Evolutionary conservation across 1,284 basidiomycete species (phyloP), one percentile per base, ranked within the genome.

Genomic region (Sanguinoderma infundibulare): DNA sequence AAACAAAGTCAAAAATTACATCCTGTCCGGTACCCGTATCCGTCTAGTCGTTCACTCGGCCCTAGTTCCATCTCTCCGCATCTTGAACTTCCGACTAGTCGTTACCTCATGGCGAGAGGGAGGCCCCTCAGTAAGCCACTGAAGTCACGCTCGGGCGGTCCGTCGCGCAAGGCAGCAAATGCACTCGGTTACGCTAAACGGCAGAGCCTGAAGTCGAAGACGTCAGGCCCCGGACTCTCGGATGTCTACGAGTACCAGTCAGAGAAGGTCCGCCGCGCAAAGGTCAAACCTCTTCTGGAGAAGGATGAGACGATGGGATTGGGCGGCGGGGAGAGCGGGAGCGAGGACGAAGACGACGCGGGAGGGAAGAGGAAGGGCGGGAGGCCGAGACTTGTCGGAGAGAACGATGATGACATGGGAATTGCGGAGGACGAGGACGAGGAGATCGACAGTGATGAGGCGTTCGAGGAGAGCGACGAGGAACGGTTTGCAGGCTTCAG

Each of bases 401-500:
- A 88, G 67, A 76, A 79, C 42, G 81, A 78, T 6, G 85, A 87
- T n/a, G 82, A 85, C 40, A 83, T 85, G 57, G 74, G 70, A 59
- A 79, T 91, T 56, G 86, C 79, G 24, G 68, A 71, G 53, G 89
- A 82, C 2, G 91, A 93, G 62, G 91, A 93, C 65, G 91, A 93
- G 68, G 91, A 92, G 63, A 83, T 93, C 55, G 89, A 92, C 62
- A 90, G 87, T 68, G 91, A 92, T 69, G 89, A 78, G 62, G 91
- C 91, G 0, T 92, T 93, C 67, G 91, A 91, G 65, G 92, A 93
- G 68, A 89, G 86, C 67, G 94, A 95, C 61, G 90, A 91, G 63
- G 92, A 95, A 47, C 77, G 84, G 6, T 94, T 90, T 76, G 87
- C 89, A 30, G 90, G 87, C 2, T 90, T 89, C 61, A 75, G 69